Conservation (phyloP, 805 yeast species). For the Nadsonia fulvescens region DNA sequence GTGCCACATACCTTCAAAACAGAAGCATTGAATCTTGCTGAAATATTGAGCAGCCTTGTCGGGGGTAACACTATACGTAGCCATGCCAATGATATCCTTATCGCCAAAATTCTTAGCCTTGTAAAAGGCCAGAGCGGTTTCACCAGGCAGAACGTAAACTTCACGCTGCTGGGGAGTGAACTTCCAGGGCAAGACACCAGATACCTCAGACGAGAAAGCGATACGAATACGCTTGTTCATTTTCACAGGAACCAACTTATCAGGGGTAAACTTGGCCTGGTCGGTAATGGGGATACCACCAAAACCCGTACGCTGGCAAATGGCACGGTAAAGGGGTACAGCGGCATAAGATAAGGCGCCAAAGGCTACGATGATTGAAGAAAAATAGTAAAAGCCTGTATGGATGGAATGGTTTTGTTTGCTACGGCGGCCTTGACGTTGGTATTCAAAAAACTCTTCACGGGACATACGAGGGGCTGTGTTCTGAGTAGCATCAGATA, state of each 20-base stretch:
- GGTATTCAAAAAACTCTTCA: too few relatives aligned
- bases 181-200: constrained; percentile 84
- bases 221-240: constrained; percentile 64
- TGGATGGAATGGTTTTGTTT: too few relatives aligned
- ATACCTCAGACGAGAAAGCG: constrained; percentile 83
- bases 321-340: constrained; percentile 79
- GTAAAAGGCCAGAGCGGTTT: constrained; percentile 91
- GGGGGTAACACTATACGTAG: constrained; percentile 91
- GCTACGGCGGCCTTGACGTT: too few relatives aligned
- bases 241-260: constrained; percentile 74
- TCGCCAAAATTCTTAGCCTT: constrained; percentile 74
- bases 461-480: too few relatives aligned
- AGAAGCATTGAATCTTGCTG: constrained; percentile 93
- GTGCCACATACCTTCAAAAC: too few relatives aligned
- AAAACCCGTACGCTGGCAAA: constrained; percentile 90
- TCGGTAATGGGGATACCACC: constrained; percentile 94
- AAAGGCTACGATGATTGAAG: constrained; percentile 49
- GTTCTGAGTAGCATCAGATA: too few relatives aligned
- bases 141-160: constrained; percentile 88
- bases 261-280: constrained; percentile 58
- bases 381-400: too few relatives aligned
- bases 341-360: constrained; percentile 73
- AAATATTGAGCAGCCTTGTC: constrained; percentile 93
- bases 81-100: constrained; percentile 94
- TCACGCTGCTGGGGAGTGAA: constrained; percentile 89